These are phyloP conservation scores for Eimeria falciformis DNA, from an alignment of 169 alveolate genomes.

Conservation along the genomic window DNA sequence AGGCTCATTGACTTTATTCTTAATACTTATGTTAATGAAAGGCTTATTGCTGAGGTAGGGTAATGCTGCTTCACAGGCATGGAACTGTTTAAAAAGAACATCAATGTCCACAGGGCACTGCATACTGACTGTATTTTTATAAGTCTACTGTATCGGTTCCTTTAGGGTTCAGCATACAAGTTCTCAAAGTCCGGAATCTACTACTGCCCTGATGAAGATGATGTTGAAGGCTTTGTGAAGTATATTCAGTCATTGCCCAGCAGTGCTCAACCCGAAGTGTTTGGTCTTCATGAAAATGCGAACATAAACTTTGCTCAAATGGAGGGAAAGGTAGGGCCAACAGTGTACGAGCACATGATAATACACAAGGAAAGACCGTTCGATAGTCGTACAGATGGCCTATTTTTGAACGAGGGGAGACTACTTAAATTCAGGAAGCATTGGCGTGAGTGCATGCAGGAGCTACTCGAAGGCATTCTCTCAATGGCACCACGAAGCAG, in stretches of 20 bases:
- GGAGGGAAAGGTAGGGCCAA: conserved; percentile 86
- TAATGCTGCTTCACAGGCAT: neutral
- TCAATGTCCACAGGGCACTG: too few relatives aligned
- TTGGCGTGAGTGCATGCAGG: neutral
- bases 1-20: conserved; percentile 81
- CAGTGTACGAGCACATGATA: neutral
- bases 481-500: conserved; percentile 79
- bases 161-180: conserved; percentile 84
- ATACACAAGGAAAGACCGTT: too few relatives aligned
- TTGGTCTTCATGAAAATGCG: conserved; percentile 96
- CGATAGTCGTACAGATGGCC: too few relatives aligned
- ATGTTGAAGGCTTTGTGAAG: conserved; percentile 89
- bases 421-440: neutral
- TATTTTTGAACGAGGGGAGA: too few relatives aligned
- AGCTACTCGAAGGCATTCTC: conserved; percentile 69
- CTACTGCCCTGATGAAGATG: conserved; percentile 91
- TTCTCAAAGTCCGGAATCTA: conserved; percentile 92
- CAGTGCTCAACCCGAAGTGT: conserved; percentile 95
- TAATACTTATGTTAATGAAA: conserved; percentile 58
- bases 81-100: too few relatives aligned
- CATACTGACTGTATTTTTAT: neutral
- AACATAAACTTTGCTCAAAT: conserved; percentile 92
- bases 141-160: neutral
- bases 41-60: conserved; percentile 66
- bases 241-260: conserved; percentile 92